Conservation (phyloP, 371 early-diverging fungal genomes). For the Dinochytrium kinnereticum region DNA sequence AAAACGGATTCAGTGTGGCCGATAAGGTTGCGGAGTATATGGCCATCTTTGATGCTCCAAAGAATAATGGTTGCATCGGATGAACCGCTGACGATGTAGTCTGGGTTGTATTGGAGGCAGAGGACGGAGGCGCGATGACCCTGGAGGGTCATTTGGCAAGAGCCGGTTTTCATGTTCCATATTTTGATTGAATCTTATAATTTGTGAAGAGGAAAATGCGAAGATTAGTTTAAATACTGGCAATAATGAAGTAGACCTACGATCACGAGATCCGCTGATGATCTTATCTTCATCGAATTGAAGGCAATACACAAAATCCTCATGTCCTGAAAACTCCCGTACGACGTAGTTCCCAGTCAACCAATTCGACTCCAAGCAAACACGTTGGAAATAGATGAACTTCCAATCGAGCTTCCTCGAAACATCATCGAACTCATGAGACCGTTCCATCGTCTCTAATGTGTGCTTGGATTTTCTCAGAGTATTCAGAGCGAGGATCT, state of each 20-base stretch:
- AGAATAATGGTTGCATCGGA: conserved; percentile 86
- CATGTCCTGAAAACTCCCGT: conserved; percentile 51
- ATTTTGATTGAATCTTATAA: conserved; percentile 71
- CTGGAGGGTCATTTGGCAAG: conserved; percentile 68
- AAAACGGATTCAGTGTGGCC: conserved; percentile 81
- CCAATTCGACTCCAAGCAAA: conserved; percentile 44
- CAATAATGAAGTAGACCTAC: conserved; percentile 26
- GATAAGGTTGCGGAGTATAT: conserved; percentile 53
- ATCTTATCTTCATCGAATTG: conserved; percentile 57
- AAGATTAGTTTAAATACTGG: background rate
- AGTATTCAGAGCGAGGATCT: too few relatives aligned
- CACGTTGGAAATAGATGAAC: conserved; percentile 43
- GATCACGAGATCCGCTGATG: conserved; percentile 63
- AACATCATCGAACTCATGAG: background rate
- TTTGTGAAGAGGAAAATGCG: background rate
- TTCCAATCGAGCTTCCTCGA: conserved; percentile 38
- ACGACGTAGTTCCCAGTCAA: conserved; percentile 19
- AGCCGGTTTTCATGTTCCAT: conserved; percentile 78
- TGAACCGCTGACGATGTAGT: conserved; percentile 85
- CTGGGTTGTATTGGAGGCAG: conserved; percentile 79
- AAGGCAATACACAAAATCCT: conserved; percentile 62
- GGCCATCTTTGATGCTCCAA: conserved; percentile 72
- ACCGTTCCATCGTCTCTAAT: too few relatives aligned
- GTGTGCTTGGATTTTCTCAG: too few relatives aligned
- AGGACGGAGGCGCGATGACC: conserved; percentile 91